Evolutionary conservation across 1,284 basidiomycete genomes (phyloP), one percentile per base, ranked within the genome.

Genomic region (Sporisorium exsertum): DNA sequence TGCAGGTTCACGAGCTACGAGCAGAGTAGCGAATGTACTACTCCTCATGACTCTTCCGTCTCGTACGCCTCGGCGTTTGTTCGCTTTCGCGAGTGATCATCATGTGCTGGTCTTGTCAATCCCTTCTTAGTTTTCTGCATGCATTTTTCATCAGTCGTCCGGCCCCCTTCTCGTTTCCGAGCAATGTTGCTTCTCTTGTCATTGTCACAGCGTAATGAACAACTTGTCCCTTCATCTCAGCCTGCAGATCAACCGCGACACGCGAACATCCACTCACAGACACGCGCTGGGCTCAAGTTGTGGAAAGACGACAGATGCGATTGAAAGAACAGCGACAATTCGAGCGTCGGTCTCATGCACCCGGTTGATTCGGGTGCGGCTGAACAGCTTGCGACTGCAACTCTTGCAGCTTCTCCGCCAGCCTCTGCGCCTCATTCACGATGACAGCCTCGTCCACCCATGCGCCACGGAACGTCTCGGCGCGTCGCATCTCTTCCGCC

Each of bases 31-130:
- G 87, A 89, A 70, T 95, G 93, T 81, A 69, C 88, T 65, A 89
- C 86, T 7, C 84, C 92, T 50, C 87, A 88, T 45, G 94, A 95
- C 85, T 94, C 92, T 52, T 96, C 94, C 82, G 96, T 99, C 37
- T 96, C 94, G 85, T 99, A 99, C 85, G 95, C 95, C 3, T 94
- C 94, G 82, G 96, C 92, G 26, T 93, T 61, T 43, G 74, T 74
- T 1, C 60, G 67, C 6, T 65, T 76, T 32, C n/a, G 50, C 1
- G 43, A 63, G 16, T 60, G 35, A 57, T 52, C 29, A 32, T 32
- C 29, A n/a, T n/a, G n/a, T n/a, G n/a, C n/a, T n/a, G n/a, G n/a
- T n/a, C n/a, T n/a, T n/a, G n/a, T n/a, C n/a, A n/a, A n/a, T n/a
- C n/a, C n/a, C n/a, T n/a, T n/a, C n/a, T 16, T 43, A 6, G 40